Evolutionary conservation across 129 eudicot genomes (phyloP).

Genomic region (Glebionis coronaria): DNA sequence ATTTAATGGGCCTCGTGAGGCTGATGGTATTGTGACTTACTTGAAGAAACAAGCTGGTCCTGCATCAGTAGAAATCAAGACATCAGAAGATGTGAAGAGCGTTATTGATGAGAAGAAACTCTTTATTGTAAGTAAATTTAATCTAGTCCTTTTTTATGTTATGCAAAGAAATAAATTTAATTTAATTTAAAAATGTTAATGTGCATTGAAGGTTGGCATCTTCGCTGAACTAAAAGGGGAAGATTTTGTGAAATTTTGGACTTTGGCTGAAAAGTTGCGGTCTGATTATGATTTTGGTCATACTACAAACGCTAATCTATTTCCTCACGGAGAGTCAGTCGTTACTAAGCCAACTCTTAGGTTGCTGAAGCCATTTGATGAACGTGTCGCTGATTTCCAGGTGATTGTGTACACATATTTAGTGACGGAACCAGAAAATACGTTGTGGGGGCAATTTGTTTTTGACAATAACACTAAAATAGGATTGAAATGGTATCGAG

Average conservation of each 20-base stretch:
- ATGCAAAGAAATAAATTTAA: neutral
- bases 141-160: too few species aligned
- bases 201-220: constrained; percentile 49
- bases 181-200: too few species aligned
- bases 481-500: too few species aligned
- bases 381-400: constrained; percentile 62
- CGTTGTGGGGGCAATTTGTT: too few species aligned
- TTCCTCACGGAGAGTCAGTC: constrained; percentile 55
- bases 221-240: constrained; percentile 65
- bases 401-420: constrained; percentile 30
- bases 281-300: constrained; percentile 67
- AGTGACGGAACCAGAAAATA: too few species aligned
- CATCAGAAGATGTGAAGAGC: constrained; percentile 46
- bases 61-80: constrained; percentile 63
- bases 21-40: constrained; percentile 68
- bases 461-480: too few species aligned
- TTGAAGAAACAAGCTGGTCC: constrained; percentile 76
- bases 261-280: constrained; percentile 71
- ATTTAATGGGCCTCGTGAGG: constrained; percentile 74
- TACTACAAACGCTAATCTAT: constrained; percentile 60
- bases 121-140: constrained; percentile 40
- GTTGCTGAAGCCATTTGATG: constrained; percentile 88
- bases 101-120: constrained; percentile 47
- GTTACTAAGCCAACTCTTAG: constrained; percentile 62
- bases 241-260: constrained; percentile 58